Conservation (phyloP, 805 yeast genomes). For the Candida boidinii region DNA sequence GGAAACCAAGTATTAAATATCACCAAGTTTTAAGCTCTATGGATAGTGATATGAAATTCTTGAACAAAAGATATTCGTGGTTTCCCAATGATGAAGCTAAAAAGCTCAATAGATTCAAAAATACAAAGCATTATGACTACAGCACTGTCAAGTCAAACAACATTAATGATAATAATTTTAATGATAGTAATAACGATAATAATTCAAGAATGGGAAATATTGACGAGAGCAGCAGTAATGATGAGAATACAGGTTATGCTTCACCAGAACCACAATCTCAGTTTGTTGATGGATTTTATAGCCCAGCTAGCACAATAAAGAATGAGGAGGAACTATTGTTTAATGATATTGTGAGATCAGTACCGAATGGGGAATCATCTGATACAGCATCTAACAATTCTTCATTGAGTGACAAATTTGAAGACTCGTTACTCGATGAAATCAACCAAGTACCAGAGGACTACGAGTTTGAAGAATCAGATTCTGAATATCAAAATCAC, state of each 20-base stretch:
- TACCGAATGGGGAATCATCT: too few species aligned
- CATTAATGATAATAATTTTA: not conserved
- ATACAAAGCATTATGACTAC: not conserved
- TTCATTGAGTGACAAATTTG: constrained; percentile 8
- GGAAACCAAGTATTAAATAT: constrained; percentile 7
- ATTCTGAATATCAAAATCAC: not conserved
- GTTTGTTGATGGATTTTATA: too few species aligned
- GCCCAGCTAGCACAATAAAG: too few species aligned
- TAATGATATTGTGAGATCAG: too few species aligned
- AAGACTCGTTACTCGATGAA: constrained; percentile 25
- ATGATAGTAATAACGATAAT: not conserved
- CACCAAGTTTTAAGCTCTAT: constrained; percentile 9
- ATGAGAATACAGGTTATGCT: too few species aligned
- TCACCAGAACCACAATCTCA: too few species aligned
- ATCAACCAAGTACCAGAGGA: constrained; percentile 28
- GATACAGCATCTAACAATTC: too few species aligned
- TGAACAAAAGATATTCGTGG: constrained; percentile 19
- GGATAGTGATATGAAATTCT: constrained; percentile 14
- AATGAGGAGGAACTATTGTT: too few species aligned
- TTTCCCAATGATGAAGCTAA: constrained; percentile 16
- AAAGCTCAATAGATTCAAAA: not conserved
- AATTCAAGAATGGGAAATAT: not conserved
- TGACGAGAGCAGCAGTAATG: constrained; percentile 1
- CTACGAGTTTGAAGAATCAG: constrained; percentile 17
- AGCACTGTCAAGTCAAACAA: too few species aligned